Evolutionary conservation across 148 eudicot species (phyloP).

Genomic region (Rheum nobile): DNA sequence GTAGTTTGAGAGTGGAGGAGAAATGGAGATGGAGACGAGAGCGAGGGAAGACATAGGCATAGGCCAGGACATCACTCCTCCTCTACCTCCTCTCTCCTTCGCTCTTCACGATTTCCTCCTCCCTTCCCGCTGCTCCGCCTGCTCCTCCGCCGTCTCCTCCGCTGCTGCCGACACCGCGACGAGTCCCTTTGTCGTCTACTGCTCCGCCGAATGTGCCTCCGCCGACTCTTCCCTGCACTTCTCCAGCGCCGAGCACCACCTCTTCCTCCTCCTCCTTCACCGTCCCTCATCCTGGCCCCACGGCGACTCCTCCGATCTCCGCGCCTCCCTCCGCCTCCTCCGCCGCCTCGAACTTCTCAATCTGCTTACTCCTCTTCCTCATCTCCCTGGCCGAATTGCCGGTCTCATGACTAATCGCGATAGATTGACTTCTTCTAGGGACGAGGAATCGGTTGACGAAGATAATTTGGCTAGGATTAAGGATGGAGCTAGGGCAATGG

Average conservation of each 20-base stretch:
- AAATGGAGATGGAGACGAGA: slow-evolving; percentile 37
- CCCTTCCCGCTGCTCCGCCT: slow-evolving; percentile 18
- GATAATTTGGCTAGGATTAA: slow-evolving; percentile 18
- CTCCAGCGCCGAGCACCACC: slow-evolving; percentile 41
- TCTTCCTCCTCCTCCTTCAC: slow-evolving; percentile 20
- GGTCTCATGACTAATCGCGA: slow-evolving; percentile 36
- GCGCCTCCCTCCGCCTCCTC: slow-evolving; percentile 59
- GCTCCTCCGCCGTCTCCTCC: slow-evolving; percentile 12
- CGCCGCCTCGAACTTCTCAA: slow-evolving; percentile 14
- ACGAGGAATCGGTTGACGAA: slow-evolving; percentile 1
- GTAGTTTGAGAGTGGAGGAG: not conserved
- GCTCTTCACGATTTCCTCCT: slow-evolving; percentile 36
- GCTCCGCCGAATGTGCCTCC: slow-evolving; percentile 29
- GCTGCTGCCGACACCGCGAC: slow-evolving; percentile 6
- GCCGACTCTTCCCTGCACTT: slow-evolving; percentile 28
- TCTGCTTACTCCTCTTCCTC: not conserved
- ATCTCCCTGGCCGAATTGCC: slow-evolving; percentile 11
- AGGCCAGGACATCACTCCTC: slow-evolving; percentile 33
- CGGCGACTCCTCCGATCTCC: slow-evolving; percentile 45
- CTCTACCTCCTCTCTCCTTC: slow-evolving; percentile 40
- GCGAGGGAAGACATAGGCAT: slow-evolving; percentile 20
- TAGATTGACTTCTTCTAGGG: not conserved
- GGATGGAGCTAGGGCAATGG: slow-evolving; percentile 41
- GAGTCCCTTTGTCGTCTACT: slow-evolving; percentile 19
- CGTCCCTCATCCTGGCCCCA: slow-evolving; percentile 12